Evolutionary conservation across 331 rosid species (phyloP).

Genomic region (Cucumis variabilis): DNA sequence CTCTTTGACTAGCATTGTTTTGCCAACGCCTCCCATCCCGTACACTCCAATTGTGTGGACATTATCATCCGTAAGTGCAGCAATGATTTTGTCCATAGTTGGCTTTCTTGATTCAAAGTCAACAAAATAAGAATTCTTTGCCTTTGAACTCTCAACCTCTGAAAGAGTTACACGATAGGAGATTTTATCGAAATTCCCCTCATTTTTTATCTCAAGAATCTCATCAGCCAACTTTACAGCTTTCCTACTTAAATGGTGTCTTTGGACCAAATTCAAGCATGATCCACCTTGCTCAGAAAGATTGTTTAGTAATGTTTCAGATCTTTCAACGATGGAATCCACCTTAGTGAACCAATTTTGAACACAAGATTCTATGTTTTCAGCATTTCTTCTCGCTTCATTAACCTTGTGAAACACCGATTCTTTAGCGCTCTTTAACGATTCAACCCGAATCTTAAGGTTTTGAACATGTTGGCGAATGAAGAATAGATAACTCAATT

Average conservation of each 20-base stretch:
- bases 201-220: neutral
- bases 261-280: neutral
- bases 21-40: conserved; percentile 30
- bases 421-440: neutral
- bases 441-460: neutral
- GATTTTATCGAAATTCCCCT: neutral
- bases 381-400: neutral
- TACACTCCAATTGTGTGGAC: conserved; percentile 16
- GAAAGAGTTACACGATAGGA: neutral
- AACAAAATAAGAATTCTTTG: neutral
- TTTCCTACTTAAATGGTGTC: neutral
- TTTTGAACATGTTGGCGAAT: neutral
- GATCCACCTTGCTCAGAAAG: neutral
- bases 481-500: conserved; percentile 23
- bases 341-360: neutral
- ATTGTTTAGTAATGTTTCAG: neutral
- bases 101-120: no score
- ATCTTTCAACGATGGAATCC: neutral
- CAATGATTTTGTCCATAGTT: no score
- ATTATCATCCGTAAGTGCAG: neutral
- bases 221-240: neutral
- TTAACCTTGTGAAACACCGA: neutral
- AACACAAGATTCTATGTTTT: neutral
- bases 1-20: neutral
- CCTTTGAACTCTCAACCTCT: neutral